Evolutionary conservation across 768 basidiomycete species (phyloP).

Genomic region (Hericium alpestre): DNA sequence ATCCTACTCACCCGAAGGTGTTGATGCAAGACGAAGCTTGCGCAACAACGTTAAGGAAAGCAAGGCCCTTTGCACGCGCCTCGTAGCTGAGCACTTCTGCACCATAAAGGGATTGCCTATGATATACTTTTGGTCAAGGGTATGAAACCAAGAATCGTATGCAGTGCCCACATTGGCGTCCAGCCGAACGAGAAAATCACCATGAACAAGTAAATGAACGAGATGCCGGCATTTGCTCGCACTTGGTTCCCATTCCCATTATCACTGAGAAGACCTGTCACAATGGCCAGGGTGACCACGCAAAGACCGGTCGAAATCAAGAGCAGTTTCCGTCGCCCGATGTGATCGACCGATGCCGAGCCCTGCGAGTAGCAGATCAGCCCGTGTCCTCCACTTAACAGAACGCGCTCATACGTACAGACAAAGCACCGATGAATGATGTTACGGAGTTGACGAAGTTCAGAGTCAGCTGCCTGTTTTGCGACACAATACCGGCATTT

Average conservation of each 20-base stretch:
- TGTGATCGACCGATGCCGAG: conserved; percentile 36
- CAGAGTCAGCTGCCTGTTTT: conserved; percentile 30
- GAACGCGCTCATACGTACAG: conserved; percentile 12
- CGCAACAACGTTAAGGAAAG: conserved; percentile 35
- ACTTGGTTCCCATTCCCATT: conserved; percentile 18
- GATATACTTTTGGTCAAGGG: neutral
- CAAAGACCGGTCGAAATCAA: conserved; percentile 29
- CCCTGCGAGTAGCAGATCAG: conserved; percentile 20
- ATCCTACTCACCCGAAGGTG: conserved; percentile 33
- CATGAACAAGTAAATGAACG: conserved; percentile 41
- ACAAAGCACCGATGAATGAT: conserved; percentile 30
- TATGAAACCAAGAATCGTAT: neutral
- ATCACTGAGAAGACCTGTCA: conserved; percentile 34
- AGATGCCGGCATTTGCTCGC: conserved; percentile 40
- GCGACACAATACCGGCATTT: conserved; percentile 36
- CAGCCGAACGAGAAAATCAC: conserved; percentile 45
- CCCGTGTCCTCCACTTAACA: neutral
- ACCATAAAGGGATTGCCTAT: conserved; percentile 42
- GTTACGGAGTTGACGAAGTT: conserved; percentile 46
- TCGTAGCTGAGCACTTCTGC: conserved; percentile 42
- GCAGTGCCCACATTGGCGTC: conserved; percentile 39
- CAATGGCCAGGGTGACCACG: conserved; percentile 32
- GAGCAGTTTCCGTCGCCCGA: conserved; percentile 37
- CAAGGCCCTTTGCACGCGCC: conserved; percentile 41
- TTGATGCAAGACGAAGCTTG: conserved; percentile 37